Percentiles rank a stretch among this genome's conserved stretches.
Evolutionary conservation across 495 filamentous ascomycete genomes (phyloP).

Genomic region (Penicillium chermesinum): DNA sequence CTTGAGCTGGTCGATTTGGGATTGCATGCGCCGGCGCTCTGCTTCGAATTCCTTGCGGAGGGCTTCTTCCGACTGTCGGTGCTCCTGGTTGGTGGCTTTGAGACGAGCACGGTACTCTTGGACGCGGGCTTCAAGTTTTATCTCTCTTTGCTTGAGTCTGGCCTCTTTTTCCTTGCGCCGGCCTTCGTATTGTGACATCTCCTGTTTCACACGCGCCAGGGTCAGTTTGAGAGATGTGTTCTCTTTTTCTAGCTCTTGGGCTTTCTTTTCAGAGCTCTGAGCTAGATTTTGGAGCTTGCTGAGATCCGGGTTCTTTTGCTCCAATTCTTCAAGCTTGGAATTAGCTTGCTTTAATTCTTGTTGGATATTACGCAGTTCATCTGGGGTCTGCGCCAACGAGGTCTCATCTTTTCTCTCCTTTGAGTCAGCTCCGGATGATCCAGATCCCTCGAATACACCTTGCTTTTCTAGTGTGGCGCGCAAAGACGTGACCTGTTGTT

Average conservation of each 20-base stretch:
- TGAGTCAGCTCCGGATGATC: constrained; percentile 36
- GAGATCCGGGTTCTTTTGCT: constrained; percentile 46
- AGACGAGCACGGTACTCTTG: constrained; percentile 43
- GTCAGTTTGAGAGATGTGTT: constrained; percentile 48
- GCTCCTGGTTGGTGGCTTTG: constrained; percentile 31
- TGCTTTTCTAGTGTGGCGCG: constrained; percentile 47
- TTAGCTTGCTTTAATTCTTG: constrained; percentile 53
- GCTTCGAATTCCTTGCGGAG: constrained; percentile 30
- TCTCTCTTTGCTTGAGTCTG: constrained; percentile 45
- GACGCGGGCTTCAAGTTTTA: constrained; percentile 42
- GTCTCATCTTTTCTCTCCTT: constrained; percentile 42
- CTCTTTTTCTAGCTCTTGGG: constrained; percentile 54
- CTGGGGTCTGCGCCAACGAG: constrained; percentile 36
- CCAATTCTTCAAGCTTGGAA: constrained; percentile 56
- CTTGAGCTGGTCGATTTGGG: constrained; percentile 32
- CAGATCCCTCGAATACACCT: constrained; percentile 38
- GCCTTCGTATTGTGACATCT: constrained; percentile 48
- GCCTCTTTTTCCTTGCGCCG: constrained; percentile 48
- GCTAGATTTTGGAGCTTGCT: constrained; percentile 49
- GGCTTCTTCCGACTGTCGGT: constrained; percentile 35
- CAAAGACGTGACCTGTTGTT: constrained; percentile 59
- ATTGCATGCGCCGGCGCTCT: constrained; percentile 33
- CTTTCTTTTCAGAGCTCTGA: constrained; percentile 62
- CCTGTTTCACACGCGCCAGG: constrained; percentile 48
- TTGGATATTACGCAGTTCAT: constrained; percentile 38